Evolutionary conservation across 2,329 filamentous ascomycete genomes (phyloP), one percentile per base, ranked within the genome.

Genomic region (Alternaria viburni): DNA sequence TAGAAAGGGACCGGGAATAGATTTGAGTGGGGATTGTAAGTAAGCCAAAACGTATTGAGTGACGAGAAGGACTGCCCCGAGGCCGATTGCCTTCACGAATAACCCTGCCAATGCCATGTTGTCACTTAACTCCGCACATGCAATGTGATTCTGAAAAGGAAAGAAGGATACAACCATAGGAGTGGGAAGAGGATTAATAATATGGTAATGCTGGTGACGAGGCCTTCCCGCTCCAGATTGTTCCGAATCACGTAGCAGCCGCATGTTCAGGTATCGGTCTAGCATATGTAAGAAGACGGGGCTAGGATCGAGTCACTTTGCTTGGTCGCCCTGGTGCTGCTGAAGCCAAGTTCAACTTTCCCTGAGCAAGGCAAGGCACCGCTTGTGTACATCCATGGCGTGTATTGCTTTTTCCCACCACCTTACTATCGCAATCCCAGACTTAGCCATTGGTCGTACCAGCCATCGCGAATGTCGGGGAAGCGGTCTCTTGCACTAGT

Each of bases 1-100:
- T 10, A 76, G 36, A 54, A 75, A 71, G 1, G 77, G 77, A 5
- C 77, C 77, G 6, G 77, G 77, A 8, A 79, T 66, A 7, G 63
- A 68, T 51, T 73, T 77, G 47, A 79, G 66, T 5, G 75, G 74
- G 12, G 75, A 77, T n/a, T 61, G 61, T 8, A 74, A 58, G 54
- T 77, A 77, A 10, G 67, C 61, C 32, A 73, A 17, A 28, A 74
- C 47, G 32, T 71, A 72, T 62, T 68, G 70, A 41, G 64, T 49
- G 3, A 69, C 21, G 21, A 71, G 21, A n/a, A 69, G 50, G 43
- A 72, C 41, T 26, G 57, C 25, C 6, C 62, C 70, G 11, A 74
- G 54, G 50, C 56, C 60, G 17, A 67, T 41, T 7, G 58, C 55
- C 55, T 68, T 71, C 19, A 67, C 43, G 8, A 74, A 25, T 15